phyloP scores from a whole-genome alignment of 129 eudicot genomes.

The Solidago caesia region DNA sequence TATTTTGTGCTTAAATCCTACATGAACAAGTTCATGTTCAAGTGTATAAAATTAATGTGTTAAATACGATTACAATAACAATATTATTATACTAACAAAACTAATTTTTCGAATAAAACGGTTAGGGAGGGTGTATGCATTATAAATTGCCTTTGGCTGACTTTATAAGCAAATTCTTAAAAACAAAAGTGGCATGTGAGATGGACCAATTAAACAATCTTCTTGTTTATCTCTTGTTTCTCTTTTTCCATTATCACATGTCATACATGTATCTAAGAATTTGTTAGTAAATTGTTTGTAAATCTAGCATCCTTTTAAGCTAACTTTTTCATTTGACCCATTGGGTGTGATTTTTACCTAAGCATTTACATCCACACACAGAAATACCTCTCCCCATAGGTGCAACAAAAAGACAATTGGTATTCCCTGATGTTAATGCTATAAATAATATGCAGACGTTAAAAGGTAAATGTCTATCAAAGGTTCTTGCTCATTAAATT shows the following conservation, averaged over 20 bases:
- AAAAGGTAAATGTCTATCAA: constrained; percentile 16
- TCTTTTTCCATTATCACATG: too few relatives aligned
- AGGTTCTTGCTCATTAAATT: constrained; percentile 2
- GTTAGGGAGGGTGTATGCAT: neutral
- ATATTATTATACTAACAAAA: neutral
- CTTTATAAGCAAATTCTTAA: neutral
- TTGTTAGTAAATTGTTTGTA: too few relatives aligned
- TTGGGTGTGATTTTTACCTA: neutral
- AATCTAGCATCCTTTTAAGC: neutral
- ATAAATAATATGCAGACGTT: constrained; percentile 12
- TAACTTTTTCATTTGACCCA: neutral
- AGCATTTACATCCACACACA: neutral
- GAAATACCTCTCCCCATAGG: neutral
- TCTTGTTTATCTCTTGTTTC: too few relatives aligned
- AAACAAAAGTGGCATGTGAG: too few relatives aligned
- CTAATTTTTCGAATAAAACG: neutral
- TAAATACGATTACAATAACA: neutral
- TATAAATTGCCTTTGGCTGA: neutral
- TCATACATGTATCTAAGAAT: too few relatives aligned
- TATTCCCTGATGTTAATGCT: neutral
- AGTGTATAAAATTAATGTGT: neutral
- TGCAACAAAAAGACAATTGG: neutral
- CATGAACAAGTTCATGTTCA: constrained; percentile 13
- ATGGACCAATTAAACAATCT: too few relatives aligned
- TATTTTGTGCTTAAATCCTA: neutral